Base-by-base conservation (phyloP, 2,329 filamentous ascomycete genomes). In the Thielaviopsis euricoi region DNA sequence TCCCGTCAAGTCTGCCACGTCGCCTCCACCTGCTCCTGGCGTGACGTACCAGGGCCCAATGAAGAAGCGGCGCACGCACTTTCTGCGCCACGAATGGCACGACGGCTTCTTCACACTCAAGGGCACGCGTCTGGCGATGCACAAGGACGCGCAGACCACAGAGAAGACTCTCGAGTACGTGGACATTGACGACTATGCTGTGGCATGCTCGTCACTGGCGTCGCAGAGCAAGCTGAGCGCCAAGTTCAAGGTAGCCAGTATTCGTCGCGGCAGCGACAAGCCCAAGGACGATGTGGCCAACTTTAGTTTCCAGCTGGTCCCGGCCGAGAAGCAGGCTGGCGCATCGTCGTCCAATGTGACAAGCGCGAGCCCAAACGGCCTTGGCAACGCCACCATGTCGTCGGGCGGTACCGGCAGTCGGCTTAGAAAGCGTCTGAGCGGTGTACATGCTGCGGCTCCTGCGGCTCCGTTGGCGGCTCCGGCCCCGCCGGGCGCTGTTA, bases 21-120 rank as follows among this genome's bases (percentile, higher is more conserved):
- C 65, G 56, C 62, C 67, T 58, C 64, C 66, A 64, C 69, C 70
- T 60, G 66, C 68, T 55, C 72, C 76, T 56, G 80, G 81, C 58
- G 71, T 85, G 62, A 80, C 81, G 37, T 87, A 90, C 70, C 81
- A 87, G 54, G 93, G 93, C 1, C 89, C 84, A 70, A 95, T 98
- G 82, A 90, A 89, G 76, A 95, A 95, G 76, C 87, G 91, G 67
- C 89, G 89, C 73, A 94, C 86, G 37, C 83, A 83, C 66, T 83
- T 95, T 75, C 80, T 95, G 61, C 87, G 89, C 50, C 87, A 95
- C 69, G 90, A 96, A 73, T 96, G 90, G 90, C 82, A 89, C 66
- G 87, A 94, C 68, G 85, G 89, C 64, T 93, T 91, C 73, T 94
- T 93, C 69, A 89, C 87, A 25, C 83, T 96, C 62, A 83, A 83